A percentile compares a stretch with the other conserved stretches of the same genome.
These are phyloP conservation scores for Irpex sp. DNA, from an alignment of 1,284 basidiomycete genomes.

Conservation along the genomic window DNA sequence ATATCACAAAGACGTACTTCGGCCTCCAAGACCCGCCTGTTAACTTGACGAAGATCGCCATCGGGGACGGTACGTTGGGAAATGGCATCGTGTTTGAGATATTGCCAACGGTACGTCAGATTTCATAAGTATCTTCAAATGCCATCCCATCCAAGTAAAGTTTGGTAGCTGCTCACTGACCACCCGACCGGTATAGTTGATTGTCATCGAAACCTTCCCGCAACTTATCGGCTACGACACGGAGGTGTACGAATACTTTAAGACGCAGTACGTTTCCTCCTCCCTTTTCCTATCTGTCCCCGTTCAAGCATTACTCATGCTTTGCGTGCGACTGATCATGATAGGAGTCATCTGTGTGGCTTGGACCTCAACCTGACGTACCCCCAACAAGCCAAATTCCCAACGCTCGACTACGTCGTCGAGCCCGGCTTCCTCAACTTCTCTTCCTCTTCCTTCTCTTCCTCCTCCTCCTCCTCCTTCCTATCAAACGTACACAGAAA, in stretches of 20 bases:
- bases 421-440: background rate
- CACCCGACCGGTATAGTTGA: constrained; percentile 1
- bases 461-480: background rate
- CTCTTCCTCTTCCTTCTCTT: too few relatives aligned
- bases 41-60: constrained; percentile 58
- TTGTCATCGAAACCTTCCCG: constrained; percentile 15
- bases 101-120: constrained; percentile 49
- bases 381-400: constrained; percentile 54
- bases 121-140: too few relatives aligned
- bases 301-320: background rate
- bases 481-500: background rate
- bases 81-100: constrained; percentile 40
- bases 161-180: too few relatives aligned
- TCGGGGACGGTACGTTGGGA: constrained; percentile 59
- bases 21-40: constrained; percentile 55
- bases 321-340: background rate
- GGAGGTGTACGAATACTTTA: constrained; percentile 63
- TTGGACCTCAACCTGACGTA: constrained; percentile 63
- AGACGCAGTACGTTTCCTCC: constrained; percentile 53
- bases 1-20: constrained; percentile 63
- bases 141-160: too few relatives aligned
- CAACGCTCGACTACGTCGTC: constrained; percentile 23
- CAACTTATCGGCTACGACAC: constrained; percentile 34
- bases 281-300: too few relatives aligned
- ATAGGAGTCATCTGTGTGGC: constrained; percentile 30